phyloP scores from a whole-genome alignment of 352 stramenopile species.

The Pythium graminicola region DNA sequence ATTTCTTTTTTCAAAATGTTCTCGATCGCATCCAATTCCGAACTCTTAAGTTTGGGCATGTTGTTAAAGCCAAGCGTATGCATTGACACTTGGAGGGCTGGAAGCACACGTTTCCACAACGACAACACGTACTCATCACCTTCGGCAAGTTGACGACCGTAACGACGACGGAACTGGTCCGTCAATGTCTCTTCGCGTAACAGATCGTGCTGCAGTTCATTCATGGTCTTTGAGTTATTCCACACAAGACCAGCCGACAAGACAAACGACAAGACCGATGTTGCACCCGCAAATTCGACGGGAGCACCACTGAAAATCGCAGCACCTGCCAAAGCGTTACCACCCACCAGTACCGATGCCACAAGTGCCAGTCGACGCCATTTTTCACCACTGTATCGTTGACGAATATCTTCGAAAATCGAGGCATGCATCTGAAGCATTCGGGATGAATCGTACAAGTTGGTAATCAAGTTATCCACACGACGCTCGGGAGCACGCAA shows the following conservation, averaged over 20 bases:
- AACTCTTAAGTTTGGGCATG: slow-evolving; percentile 79
- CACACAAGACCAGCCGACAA: slow-evolving; percentile 83
- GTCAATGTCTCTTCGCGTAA: slow-evolving; percentile 83
- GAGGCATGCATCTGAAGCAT: slow-evolving; percentile 95
- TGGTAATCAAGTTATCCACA: slow-evolving; percentile 99
- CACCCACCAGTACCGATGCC: slow-evolving; percentile 51
- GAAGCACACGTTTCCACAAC: slow-evolving; percentile 89
- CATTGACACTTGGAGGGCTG: slow-evolving; percentile 75
- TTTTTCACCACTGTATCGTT: slow-evolving; percentile 72
- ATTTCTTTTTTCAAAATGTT: slow-evolving; percentile 88
- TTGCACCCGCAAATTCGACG: slow-evolving; percentile 73
- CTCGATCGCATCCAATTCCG: slow-evolving; percentile 83
- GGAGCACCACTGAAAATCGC: slow-evolving; percentile 73
- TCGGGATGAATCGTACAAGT: slow-evolving; percentile 89
- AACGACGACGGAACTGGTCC: slow-evolving; percentile 90
- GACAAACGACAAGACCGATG: slow-evolving; percentile 74
- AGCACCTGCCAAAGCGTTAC: slow-evolving; percentile 67
- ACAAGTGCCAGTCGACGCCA: slow-evolving; percentile 71
- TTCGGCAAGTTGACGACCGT: slow-evolving; percentile 93
- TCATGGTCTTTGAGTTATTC: slow-evolving; percentile 85
- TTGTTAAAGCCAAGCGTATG: slow-evolving; percentile 79
- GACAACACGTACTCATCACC: slow-evolving; percentile 96
- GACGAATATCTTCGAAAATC: slow-evolving; percentile 76
- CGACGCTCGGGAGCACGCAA: slow-evolving; percentile 95
- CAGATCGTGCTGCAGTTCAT: slow-evolving; percentile 84